Evolutionary conservation across 495 filamentous ascomycete genomes (phyloP).

Genomic region (Tuber calosporum): DNA sequence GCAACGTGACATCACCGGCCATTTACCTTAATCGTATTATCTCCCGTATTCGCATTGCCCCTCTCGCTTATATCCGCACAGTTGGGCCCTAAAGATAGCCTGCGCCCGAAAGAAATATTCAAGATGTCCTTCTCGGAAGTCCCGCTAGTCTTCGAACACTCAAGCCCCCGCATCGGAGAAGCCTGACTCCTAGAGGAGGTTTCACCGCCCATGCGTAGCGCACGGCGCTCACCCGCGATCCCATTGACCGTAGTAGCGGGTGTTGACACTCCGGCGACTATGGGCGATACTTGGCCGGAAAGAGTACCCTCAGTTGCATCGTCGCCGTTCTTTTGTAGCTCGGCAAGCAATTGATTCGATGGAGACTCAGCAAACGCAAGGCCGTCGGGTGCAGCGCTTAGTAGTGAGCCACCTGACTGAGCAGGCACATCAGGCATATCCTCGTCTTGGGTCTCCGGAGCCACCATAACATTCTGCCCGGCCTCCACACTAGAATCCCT

Average conservation of each 20-base stretch:
- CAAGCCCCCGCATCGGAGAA: background rate
- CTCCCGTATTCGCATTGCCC: background rate
- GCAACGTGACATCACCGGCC: background rate
- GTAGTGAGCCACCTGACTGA: background rate
- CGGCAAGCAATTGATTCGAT: background rate
- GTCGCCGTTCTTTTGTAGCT: background rate
- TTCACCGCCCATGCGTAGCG: background rate
- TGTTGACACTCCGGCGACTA: background rate
- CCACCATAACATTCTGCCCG: background rate
- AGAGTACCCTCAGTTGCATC: background rate
- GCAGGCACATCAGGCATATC: background rate
- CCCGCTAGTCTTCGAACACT: background rate
- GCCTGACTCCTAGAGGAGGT: background rate
- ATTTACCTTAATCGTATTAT: background rate
- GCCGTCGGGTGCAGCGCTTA: background rate
- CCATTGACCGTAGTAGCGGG: background rate
- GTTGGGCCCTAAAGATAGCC: background rate
- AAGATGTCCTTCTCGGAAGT: background rate
- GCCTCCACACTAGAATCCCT: background rate
- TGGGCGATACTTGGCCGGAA: background rate
- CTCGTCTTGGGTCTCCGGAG: background rate
- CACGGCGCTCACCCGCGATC: background rate
- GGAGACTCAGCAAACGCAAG: background rate
- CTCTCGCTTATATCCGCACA: background rate
- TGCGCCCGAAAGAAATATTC: background rate